A percentile compares a stretch with the other conserved stretches of the same genome.
Evolutionary conservation across 805 yeast genomes (phyloP).

Genomic region (Wickerhamomyces rabaulensis): DNA sequence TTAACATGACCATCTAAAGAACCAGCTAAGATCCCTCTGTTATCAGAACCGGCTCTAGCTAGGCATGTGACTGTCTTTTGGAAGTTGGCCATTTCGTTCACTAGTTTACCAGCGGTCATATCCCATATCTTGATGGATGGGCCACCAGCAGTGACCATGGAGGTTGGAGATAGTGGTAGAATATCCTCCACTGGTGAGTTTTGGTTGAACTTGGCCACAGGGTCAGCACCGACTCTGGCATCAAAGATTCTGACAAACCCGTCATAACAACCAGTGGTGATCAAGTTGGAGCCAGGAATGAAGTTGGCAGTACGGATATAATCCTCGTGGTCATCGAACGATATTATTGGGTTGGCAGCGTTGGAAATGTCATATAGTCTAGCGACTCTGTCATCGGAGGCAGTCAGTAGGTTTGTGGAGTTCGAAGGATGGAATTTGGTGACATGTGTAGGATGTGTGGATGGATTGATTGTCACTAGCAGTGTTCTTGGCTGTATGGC

Average conservation of each 20-base stretch:
- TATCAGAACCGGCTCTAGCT: slow-evolving; percentile 53
- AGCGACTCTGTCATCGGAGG: slow-evolving; percentile 86
- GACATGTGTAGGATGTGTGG: slow-evolving; percentile 86
- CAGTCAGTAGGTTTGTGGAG: slow-evolving; percentile 73
- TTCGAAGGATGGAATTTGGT: slow-evolving; percentile 83
- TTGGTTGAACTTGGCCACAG: slow-evolving; percentile 66
- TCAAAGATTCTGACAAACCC: slow-evolving; percentile 82
- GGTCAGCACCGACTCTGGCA: slow-evolving; percentile 52
- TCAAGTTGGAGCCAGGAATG: slow-evolving; percentile 71
- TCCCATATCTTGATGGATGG: slow-evolving; percentile 90
- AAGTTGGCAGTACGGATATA: slow-evolving; percentile 81
- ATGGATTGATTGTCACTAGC: slow-evolving; percentile 75
- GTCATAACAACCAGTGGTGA: slow-evolving; percentile 95
- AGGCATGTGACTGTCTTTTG: slow-evolving; percentile 90
- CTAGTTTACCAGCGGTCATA: slow-evolving; percentile 65
- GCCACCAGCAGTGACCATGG: slow-evolving; percentile 73
- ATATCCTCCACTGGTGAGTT: slow-evolving; percentile 82
- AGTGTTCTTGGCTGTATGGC: slow-evolving; percentile 73
- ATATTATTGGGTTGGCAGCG: slow-evolving; percentile 64
- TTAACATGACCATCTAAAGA: slow-evolving; percentile 97
- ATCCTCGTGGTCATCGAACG: slow-evolving; percentile 75
- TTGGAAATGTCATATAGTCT: slow-evolving; percentile 85
- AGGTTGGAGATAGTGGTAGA: slow-evolving; percentile 65
- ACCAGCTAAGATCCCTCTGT: slow-evolving; percentile 82
- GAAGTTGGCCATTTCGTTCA: slow-evolving; percentile 76